Evolutionary conservation across 1,284 basidiomycete species (phyloP), one percentile per base, ranked within the genome.

Genomic region (Ceratobasidium sp.): DNA sequence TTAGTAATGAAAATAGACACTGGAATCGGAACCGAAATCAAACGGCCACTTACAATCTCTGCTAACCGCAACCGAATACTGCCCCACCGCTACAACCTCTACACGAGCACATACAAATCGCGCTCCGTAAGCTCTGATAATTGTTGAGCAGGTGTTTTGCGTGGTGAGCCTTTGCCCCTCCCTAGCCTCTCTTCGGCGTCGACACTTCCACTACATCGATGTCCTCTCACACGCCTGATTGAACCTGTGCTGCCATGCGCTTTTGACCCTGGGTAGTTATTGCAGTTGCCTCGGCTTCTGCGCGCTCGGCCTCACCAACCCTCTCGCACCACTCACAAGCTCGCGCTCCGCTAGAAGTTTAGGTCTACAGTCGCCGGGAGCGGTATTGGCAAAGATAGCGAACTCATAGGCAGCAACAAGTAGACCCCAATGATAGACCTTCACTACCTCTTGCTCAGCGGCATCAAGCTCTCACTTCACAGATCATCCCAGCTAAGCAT

Each of bases 61-160:
- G 98, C 96, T 83, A 97, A 98, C 60, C 97, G 93, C 79, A 94
- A 92, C 67, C 96, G 90, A 77, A 99, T 95, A 82, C 99, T 97
- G 33, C 98, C 98, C 96, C 97, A 99, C 75, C 96, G 93, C 81
- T 98, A 96, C 79, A 99, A 87, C 81, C 96, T 97, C 78, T 97
- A 90, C 77, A 99, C 95, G 53, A 99, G 88, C 53, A 97, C 96
- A 78, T 98, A 96, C 47, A 99, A 90, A 82, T 99, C 98, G 60
- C 97, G 91, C 82, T 99, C 97, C 84, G 97, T 99, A 77, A 99
- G 87, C 82, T 98, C 96, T 88, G 98, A 93, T 2, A 97, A 93
- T 80, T 95, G 95, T 84, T 98, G 96, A 63, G 90, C 93, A 4
- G 94, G 93, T 17, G 93, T 93, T 85, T 94, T 95, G 79, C 90